These are phyloP conservation scores for Plantago coronopus DNA, from an alignment of 305 asterid species.

Conservation along the genomic window DNA sequence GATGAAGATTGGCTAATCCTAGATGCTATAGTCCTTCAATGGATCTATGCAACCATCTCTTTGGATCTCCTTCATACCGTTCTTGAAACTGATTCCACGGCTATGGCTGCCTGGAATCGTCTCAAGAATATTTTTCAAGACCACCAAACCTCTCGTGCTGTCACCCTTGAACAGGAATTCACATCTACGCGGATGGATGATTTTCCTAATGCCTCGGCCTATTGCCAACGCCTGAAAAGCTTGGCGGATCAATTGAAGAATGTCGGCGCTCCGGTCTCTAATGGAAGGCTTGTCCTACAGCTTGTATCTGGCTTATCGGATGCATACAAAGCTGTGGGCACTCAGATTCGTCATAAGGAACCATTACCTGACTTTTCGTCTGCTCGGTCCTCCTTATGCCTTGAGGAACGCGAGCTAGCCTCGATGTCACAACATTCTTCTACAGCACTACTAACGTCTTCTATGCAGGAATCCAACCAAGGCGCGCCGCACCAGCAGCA, in stretches of 20 bases:
- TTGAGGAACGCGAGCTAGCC: neutral
- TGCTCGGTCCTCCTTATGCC: neutral
- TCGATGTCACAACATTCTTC: accelerated
- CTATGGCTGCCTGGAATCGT: neutral
- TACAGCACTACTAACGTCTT: too few species aligned
- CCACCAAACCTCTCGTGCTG: neutral
- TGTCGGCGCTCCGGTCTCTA: neutral
- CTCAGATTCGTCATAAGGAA: neutral
- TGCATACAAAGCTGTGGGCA: neutral
- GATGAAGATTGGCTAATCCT: too few species aligned
- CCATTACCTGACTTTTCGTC: neutral
- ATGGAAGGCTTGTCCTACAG: neutral
- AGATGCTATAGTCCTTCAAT: too few species aligned
- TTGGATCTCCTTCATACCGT: neutral
- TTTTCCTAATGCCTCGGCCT: neutral
- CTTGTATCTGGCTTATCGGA: neutral
- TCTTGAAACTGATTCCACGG: neutral
- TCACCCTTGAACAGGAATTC: neutral
- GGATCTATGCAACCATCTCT: too few species aligned
- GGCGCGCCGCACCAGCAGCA: too few species aligned
- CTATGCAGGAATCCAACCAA: too few species aligned
- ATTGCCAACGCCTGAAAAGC: neutral
- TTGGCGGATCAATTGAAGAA: neutral
- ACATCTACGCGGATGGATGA: neutral
- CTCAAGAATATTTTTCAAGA: neutral